A percentile compares a stretch with the other conserved stretches of the same genome.
These are phyloP conservation scores for Nectriaceae sp. DNA, from an alignment of 2,329 filamentous ascomycete genomes.

Conservation along the genomic window DNA sequence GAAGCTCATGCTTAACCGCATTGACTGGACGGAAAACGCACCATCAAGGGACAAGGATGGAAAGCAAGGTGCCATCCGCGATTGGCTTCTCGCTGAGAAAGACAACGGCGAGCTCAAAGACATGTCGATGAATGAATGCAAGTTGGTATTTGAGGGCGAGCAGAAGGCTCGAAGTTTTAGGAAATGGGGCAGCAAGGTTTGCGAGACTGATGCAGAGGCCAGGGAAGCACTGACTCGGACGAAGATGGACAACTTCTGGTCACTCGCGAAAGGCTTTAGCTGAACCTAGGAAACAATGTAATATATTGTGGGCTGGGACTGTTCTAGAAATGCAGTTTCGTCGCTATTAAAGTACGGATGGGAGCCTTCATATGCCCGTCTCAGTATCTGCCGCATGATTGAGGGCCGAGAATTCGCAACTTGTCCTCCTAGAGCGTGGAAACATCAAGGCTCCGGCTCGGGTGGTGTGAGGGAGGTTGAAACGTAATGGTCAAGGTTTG, in stretches of 20 bases:
- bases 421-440: too few relatives aligned
- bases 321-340: too few relatives aligned
- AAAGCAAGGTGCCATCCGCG: slow-evolving; percentile 62
- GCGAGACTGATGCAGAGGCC: slow-evolving; percentile 88
- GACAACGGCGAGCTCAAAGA: slow-evolving; percentile 79
- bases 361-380: too few relatives aligned
- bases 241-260: slow-evolving; percentile 97
- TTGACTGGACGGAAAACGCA: slow-evolving; percentile 91
- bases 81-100: slow-evolving; percentile 80
- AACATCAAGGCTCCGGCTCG: too few relatives aligned
- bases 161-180: slow-evolving; percentile 78
- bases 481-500: too few relatives aligned
- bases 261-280: slow-evolving; percentile 69
- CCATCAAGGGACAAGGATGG: slow-evolving; percentile 64
- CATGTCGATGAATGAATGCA: slow-evolving; percentile 78
- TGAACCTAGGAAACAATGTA: slow-evolving; percentile 5
- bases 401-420: too few relatives aligned
- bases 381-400: too few relatives aligned
- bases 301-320: too few relatives aligned
- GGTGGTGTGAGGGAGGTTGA: too few relatives aligned
- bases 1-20: slow-evolving; percentile 90
- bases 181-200: slow-evolving; percentile 88
- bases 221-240: slow-evolving; percentile 75
- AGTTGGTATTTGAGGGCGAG: slow-evolving; percentile 88
- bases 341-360: too few relatives aligned